Percentiles rank a stretch among this genome's conserved stretches.
These are phyloP conservation scores for Clitopilus passeckerianus DNA, from an alignment of 768 basidiomycete species.

Conservation along the genomic window DNA sequence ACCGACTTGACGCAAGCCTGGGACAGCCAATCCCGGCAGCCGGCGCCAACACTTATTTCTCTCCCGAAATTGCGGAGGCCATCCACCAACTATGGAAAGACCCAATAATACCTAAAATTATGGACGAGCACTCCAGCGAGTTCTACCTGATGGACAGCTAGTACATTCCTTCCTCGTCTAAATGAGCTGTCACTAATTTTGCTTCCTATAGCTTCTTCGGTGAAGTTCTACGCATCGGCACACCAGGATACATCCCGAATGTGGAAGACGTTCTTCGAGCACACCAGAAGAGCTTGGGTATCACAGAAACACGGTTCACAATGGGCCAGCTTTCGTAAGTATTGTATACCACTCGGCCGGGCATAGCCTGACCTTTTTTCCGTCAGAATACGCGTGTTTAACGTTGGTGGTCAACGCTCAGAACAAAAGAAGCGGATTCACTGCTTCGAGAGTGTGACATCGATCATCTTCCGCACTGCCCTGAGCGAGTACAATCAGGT, in stretches of 20 bases:
- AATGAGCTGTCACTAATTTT: neutral
- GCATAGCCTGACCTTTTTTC: too few relatives aligned
- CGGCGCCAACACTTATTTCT: conserved; percentile 29
- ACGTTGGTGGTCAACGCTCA: conserved; percentile 76
- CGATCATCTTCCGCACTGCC: conserved; percentile 64
- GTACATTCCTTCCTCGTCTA: conserved; percentile 36
- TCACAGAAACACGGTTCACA: conserved; percentile 78
- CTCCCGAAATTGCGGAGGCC: conserved; percentile 60
- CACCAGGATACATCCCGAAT: conserved; percentile 72
- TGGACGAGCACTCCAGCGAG: conserved; percentile 57
- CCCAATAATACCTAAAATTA: conserved; percentile 49
- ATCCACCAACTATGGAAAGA: conserved; percentile 69
- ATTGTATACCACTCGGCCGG: too few relatives aligned
- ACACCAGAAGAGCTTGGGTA: conserved; percentile 84
- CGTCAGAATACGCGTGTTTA: conserved; percentile 61
- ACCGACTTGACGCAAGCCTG: conserved; percentile 41
- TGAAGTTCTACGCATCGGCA: conserved; percentile 74
- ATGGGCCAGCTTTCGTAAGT: conserved; percentile 61
- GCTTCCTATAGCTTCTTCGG: conserved; percentile 68
- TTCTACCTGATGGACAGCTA: conserved; percentile 97
- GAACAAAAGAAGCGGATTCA: conserved; percentile 84
- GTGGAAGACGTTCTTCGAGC: conserved; percentile 83
- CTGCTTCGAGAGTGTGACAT: conserved; percentile 56
- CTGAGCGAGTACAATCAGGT: conserved; percentile 75
- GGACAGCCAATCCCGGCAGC: conserved; percentile 26